Evolutionary conservation across 2,329 filamentous ascomycete genomes (phyloP).

Genomic region (Neodidymelliopsis sp.): DNA sequence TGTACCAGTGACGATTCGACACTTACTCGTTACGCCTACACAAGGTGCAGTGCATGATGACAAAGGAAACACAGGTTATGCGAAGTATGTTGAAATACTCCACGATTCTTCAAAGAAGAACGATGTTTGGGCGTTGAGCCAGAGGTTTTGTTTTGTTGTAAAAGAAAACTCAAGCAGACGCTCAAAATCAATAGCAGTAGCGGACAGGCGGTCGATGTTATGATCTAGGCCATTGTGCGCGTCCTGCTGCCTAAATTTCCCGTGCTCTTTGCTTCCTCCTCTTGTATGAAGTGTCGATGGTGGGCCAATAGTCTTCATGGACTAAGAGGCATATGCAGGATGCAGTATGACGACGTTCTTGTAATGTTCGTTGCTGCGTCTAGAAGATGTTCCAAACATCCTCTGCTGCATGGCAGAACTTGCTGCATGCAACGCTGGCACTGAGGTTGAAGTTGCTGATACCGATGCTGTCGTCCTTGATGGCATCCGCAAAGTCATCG

Average conservation of each 20-base stretch:
- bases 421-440: slow-evolving; percentile 98
- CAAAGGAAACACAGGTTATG: slow-evolving; percentile 41
- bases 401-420: slow-evolving; percentile 98
- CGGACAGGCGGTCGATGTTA: slow-evolving; percentile 70
- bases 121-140: slow-evolving; percentile 78
- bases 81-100: slow-evolving; percentile 71
- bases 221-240: slow-evolving; percentile 62
- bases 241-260: slow-evolving; percentile 42
- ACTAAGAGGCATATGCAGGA: slow-evolving; percentile 36
- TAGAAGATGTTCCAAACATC: slow-evolving; percentile 95
- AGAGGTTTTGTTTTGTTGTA: slow-evolving; percentile 78
- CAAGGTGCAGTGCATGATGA: slow-evolving; percentile 21
- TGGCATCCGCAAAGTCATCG: slow-evolving; percentile 92
- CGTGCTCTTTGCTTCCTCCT: slow-evolving; percentile 33
- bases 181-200: slow-evolving; percentile 62
- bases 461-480: slow-evolving; percentile 95
- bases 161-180: slow-evolving; percentile 77
- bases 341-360: slow-evolving; percentile 29
- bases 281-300: slow-evolving; percentile 24
- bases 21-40: slow-evolving; percentile 26
- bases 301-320: slow-evolving; percentile 32
- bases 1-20: slow-evolving; percentile 16
- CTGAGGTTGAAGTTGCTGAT: slow-evolving; percentile 99
- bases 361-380: slow-evolving; percentile 28
- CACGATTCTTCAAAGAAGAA: slow-evolving; percentile 52